Percentiles rank a stretch among this genome's conserved stretches.
Conservation (phyloP, 176 grass and related monocot species). For the Ensete ventricosum region DNA sequence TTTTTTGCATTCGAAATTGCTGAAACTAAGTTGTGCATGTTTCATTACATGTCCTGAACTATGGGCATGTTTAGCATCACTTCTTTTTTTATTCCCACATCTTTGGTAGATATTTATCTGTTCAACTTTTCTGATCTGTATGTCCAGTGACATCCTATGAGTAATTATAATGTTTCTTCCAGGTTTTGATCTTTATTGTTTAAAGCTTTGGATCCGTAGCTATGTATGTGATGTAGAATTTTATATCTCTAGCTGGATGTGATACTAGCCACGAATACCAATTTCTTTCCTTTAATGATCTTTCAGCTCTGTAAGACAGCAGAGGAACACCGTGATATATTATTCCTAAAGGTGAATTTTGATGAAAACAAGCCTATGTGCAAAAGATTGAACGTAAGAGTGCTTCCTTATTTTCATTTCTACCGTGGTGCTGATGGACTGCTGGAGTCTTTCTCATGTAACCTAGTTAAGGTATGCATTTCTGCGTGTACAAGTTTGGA, state of each 20-base stretch:
- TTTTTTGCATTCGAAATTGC: too few relatives aligned
- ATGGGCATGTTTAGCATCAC: too few relatives aligned
- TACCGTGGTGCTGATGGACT: constrained; percentile 89
- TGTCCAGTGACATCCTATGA: too few relatives aligned
- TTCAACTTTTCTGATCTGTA: too few relatives aligned
- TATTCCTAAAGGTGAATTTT: constrained; percentile 92
- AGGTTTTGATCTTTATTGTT: too few relatives aligned
- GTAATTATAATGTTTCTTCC: too few relatives aligned
- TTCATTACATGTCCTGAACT: too few relatives aligned
- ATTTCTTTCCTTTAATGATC: constrained; percentile 7
- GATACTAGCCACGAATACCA: not conserved
- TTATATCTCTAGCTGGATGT: not conserved
- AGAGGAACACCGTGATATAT: constrained; percentile 55
- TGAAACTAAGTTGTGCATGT: too few relatives aligned
- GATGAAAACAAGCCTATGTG: constrained; percentile 99
- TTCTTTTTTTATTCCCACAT: too few relatives aligned
- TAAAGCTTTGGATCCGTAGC: too few relatives aligned
- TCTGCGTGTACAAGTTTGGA: not conserved
- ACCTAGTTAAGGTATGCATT: constrained; percentile 67
- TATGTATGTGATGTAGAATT: not conserved
- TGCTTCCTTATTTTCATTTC: constrained; percentile 95
- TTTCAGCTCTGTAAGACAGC: constrained; percentile 76
- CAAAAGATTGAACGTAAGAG: constrained; percentile 93
- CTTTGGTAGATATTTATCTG: too few relatives aligned
- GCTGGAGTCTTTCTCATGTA: constrained; percentile 89